Conservation (phyloP, 495 filamentous ascomycete species). For the Mycothermus thermophilus region DNA sequence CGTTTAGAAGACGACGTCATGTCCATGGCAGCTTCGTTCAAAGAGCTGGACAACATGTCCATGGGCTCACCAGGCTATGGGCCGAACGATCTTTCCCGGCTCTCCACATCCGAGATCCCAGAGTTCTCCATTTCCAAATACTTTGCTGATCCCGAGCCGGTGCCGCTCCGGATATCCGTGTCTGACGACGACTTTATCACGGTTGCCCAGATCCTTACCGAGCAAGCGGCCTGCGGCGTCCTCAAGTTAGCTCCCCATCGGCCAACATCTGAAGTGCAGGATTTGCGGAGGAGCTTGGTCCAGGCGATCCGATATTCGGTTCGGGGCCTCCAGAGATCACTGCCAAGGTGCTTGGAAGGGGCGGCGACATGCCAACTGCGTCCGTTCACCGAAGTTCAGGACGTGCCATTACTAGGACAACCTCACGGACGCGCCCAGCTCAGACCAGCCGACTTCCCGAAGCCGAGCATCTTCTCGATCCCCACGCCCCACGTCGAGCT, state of each 20-base stretch:
- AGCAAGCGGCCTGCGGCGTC: conserved; percentile 39
- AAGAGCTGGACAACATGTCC: conserved; percentile 29
- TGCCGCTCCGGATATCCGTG: conserved; percentile 24
- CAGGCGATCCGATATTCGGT: conserved; percentile 27
- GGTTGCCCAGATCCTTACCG: conserved; percentile 47
- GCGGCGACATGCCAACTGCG: conserved; percentile 29
- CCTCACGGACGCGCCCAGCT: conserved; percentile 31
- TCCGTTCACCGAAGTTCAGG: conserved; percentile 37
- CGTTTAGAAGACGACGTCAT: conserved; percentile 32
- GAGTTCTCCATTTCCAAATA: conserved; percentile 34
- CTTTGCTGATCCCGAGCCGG: conserved; percentile 37
- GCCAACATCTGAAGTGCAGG: conserved; percentile 4
- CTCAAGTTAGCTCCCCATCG: conserved; percentile 13
- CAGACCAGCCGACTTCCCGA: conserved; percentile 26
- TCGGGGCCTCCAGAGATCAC: conserved; percentile 22
- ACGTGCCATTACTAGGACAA: conserved; percentile 33
- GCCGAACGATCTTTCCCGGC: conserved; percentile 25
- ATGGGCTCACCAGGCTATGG: conserved; percentile 22
- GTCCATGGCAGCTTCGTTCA: conserved; percentile 35
- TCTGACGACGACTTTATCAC: conserved; percentile 40
- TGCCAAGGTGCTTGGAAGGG: conserved; percentile 26
- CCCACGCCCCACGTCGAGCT: conserved; percentile 61
- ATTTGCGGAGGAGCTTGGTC: conserved; percentile 22
- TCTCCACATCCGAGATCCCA: conserved; percentile 24
- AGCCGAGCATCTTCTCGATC: conserved; percentile 32